A percentile compares a stretch with the other conserved stretches of the same genome.
phyloP scores from a whole-genome alignment of 225 moss, liverwort and hornwort species.

The Polytrichum commune region DNA sequence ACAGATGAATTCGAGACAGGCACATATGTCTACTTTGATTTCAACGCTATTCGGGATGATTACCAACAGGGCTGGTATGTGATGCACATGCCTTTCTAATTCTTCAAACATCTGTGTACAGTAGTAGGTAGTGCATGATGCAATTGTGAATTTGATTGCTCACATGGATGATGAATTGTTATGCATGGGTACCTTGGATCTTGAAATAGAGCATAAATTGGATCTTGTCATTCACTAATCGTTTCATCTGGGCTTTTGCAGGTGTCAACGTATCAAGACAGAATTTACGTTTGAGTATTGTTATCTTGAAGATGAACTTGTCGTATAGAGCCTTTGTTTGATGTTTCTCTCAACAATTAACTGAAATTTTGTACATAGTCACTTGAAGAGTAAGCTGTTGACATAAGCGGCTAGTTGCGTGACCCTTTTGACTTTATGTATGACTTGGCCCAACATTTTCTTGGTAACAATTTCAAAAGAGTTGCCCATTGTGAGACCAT shows the following conservation, averaged over 20 bases:
- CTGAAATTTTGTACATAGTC: slow-evolving; percentile 46
- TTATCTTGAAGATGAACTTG: slow-evolving; percentile 67
- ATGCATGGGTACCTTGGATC: too few species aligned
- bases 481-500: too few species aligned
- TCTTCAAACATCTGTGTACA: neutral
- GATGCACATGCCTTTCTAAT: neutral
- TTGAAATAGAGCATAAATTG: neutral
- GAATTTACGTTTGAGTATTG: slow-evolving; percentile 70
- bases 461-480: too few species aligned
- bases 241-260: slow-evolving; percentile 24
- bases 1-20: slow-evolving; percentile 95
- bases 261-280: slow-evolving; percentile 67
- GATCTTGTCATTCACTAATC: slow-evolving; percentile 10
- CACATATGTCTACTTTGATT: slow-evolving; percentile 98
- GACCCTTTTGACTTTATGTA: too few species aligned
- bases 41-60: slow-evolving; percentile 91
- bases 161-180: neutral
- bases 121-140: neutral
- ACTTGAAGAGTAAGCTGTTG: neutral
- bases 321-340: slow-evolving; percentile 30
- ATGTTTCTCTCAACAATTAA: slow-evolving; percentile 22
- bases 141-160: slow-evolving; percentile 1
- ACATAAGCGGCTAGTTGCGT: too few species aligned
- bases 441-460: too few species aligned
- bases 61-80: slow-evolving; percentile 96